Evolutionary conservation across 2,329 filamentous ascomycete species (phyloP).

Genomic region (Monosporascus sp.): DNA sequence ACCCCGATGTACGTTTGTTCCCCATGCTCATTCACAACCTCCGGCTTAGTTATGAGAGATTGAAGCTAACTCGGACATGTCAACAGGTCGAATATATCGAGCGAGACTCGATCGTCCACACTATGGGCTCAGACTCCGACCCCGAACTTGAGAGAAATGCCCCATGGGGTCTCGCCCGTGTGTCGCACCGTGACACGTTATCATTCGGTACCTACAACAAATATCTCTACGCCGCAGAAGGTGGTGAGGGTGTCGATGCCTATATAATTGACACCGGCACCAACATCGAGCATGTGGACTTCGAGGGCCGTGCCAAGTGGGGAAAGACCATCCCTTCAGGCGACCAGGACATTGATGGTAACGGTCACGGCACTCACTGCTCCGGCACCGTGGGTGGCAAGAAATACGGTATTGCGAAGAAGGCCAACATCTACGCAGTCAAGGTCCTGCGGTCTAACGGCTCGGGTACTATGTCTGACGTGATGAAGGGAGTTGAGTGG

Average conservation of each 20-base stretch:
- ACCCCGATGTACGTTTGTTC: conserved; percentile 82
- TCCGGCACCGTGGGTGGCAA: conserved; percentile 95
- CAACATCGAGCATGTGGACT: conserved; percentile 91
- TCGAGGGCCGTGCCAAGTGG: conserved; percentile 92
- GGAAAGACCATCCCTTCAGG: conserved; percentile 88
- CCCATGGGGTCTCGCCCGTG: conserved; percentile 97
- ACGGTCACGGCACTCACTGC: conserved; percentile 98
- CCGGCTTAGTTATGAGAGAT: not conserved
- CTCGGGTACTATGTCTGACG: conserved; percentile 96
- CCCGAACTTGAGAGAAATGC: conserved; percentile 73
- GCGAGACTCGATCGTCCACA: conserved; percentile 87
- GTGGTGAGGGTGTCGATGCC: conserved; percentile 95
- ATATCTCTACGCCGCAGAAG: conserved; percentile 85
- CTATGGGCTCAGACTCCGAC: conserved; percentile 48
- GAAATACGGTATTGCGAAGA: conserved; percentile 99
- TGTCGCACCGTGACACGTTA: conserved; percentile 86
- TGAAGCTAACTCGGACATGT: conserved; percentile 6
- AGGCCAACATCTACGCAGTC: conserved; percentile 92
- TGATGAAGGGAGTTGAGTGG: conserved; percentile 96
- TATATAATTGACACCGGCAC: conserved; percentile 98
- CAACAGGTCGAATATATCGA: conserved; percentile 90
- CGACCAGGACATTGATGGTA: conserved; percentile 87
- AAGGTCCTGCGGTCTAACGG: conserved; percentile 98
- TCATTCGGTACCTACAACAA: conserved; percentile 96
- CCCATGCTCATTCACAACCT: not conserved